These are phyloP conservation scores for Puya raimondii DNA, from an alignment of 176 grass and related monocot genomes.

Conservation along the genomic window DNA sequence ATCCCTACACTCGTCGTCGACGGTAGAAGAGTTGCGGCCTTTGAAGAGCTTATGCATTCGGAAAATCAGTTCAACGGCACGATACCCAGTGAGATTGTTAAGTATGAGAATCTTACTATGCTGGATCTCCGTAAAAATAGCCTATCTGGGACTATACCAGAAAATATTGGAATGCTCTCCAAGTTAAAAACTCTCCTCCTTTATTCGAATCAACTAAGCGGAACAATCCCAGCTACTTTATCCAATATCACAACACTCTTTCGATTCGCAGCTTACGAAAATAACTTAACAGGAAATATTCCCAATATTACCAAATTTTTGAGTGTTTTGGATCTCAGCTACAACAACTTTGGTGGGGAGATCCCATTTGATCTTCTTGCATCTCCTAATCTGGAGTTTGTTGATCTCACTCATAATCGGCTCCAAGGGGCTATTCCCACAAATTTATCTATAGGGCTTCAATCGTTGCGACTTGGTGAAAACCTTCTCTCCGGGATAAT, in stretches of 20 bases:
- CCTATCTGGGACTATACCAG: not conserved
- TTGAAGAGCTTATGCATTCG: constrained; percentile 43
- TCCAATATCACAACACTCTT: not conserved
- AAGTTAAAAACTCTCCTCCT: constrained; percentile 43
- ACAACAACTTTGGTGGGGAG: constrained; percentile 26
- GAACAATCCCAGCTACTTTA: constrained; percentile 20
- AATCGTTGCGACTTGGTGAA: constrained; percentile 24
- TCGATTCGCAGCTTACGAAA: constrained; percentile 56
- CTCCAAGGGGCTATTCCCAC: constrained; percentile 17
- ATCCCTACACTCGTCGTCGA: constrained; percentile 17
- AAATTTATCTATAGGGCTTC: constrained; percentile 27
- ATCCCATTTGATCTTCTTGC: constrained; percentile 32
- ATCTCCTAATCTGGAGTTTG: not conserved
- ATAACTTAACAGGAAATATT: too few species aligned
- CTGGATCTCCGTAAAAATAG: too few species aligned
- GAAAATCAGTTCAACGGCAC: constrained; percentile 19
- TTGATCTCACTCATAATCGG: constrained; percentile 33
- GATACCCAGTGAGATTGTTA: not conserved
- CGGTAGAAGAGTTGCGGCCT: not conserved
- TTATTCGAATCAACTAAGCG: constrained; percentile 30
- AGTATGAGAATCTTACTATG: too few species aligned
- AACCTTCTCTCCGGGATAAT: constrained; percentile 37
- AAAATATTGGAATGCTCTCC: constrained; percentile 17
- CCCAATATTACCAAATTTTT: too few species aligned
- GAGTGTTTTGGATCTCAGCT: too few species aligned